Base-by-base conservation (phyloP, 2,329 filamentous ascomycete genomes). In the Arachnomyces sp. region DNA sequence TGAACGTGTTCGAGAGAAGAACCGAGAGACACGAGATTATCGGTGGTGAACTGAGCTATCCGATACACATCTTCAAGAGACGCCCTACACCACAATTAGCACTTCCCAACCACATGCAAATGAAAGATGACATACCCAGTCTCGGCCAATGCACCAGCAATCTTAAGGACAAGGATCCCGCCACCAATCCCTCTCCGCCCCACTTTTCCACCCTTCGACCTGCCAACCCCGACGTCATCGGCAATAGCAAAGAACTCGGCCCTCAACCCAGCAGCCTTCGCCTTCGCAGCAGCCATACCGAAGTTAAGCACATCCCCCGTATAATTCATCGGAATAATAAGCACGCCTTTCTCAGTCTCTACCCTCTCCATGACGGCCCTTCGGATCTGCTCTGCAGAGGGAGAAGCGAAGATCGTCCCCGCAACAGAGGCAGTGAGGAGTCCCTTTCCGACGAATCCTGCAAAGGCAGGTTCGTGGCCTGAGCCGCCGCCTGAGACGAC, bases 301-400 rank as follows among this genome's bases (percentile, higher is more conserved):
- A 95, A 95, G 66, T 94, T 93, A 50, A 95, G 73, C 39, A 94
- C 77, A 59, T 89, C 84, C 29, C 84, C 84, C 1, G 87, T 94
- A 63, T 94, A 94, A 62, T 95, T 95, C 85, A 94, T 94, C 20
- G 94, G 84, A 4, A 89, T 81, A n/a, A 94, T 83, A 31, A 95
- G 62, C 1, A 94, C 83, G 16, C 89, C 90, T 46, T 77, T 75
- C 33, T 75, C 71, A 3, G 74, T 73, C 45, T 84, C 78, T 2
- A 94, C 83, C 14, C 84, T 73, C 31, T 79, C 75, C 55, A 81
- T 76, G 39, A 93, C 82, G 43, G 81, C 86, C 49, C 76, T 72
- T 40, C 85, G 77, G 40, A 95, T 80, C 66, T 95, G 89, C 64
- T 92, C 81, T 0, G 86, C 82, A 4, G 76, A 81, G 0, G 86